Base-by-base conservation (phyloP, 306 rosid species). In the Acacia melanoxylon region DNA sequence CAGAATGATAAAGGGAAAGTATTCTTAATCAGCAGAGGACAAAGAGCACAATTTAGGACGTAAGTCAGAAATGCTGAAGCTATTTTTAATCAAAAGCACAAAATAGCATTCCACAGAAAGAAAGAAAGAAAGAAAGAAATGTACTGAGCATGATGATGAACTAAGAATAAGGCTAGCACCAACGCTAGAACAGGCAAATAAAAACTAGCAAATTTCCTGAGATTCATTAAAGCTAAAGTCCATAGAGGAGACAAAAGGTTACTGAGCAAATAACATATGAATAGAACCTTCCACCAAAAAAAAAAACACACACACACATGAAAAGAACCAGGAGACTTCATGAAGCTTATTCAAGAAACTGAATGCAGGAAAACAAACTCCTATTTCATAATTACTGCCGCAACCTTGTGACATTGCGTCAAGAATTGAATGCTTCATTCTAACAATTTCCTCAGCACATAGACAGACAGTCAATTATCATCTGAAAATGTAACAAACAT, bases 381-480 rank as follows among this genome's bases (percentile, higher is more conserved):
- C 14, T 19, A 27, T 74, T 8, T 75, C 24, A 46, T 67, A 68
- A 78, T 51, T 24, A 20, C 63, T 15, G 13, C 74, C 27, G 31
- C 12, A 10, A 37, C 68, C 20, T 27, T 22, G 41, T 67, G 29
- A 63, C n/a, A 31, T 35, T 51, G 40, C 12, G 27, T 66, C 25
- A 54, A n/a, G 17, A 44, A 78, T 51, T 8, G 9, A 52, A 74
- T 51, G 49, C 59, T 25, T 3, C 48, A 16, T 24, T 69, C 67
- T 66, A 76, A 54, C 61, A 86, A 78, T 63, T 22, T 81, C 78
- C 80, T 75, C 58, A 72, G 83, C 81, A 83, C 63, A 77, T 78
- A 73, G 68, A 78, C 80, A 73, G 62, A 72, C 80, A 74, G 44
- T 44, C 54, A 33, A 75, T 51, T 17, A 51, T 4, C 35, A 31